Base-by-base conservation (phyloP, 306 rosid genomes). In the Calophaca sinica region DNA sequence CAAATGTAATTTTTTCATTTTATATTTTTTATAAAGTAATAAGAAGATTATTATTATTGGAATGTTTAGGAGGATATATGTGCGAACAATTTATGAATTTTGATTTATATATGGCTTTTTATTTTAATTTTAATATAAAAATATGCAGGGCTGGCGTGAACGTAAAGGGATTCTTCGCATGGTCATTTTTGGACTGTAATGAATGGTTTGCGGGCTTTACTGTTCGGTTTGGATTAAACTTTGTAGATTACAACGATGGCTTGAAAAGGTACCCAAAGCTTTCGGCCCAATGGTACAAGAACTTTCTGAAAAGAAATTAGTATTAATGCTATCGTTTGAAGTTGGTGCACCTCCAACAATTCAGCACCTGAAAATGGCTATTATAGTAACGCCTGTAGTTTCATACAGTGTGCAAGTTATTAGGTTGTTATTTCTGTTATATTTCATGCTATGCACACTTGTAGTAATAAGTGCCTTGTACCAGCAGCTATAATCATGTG, bases 121-220 rank as follows among this genome's bases (percentile, higher is more conserved):
- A 4, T 51, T 51, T 0, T 39, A 0, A 5, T 13, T 46, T 13
- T 51, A 0, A 51, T 51, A 4, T 51, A 51, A n/a, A 51, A 13
- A 48, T 10, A 3, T 11, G 9, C 10, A 85, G 89, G 76, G 41
- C 35, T 12, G 91, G 94, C 0, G 83, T 36, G 2, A 87, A 82
- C 1, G 91, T 89, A 13, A 81, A 77, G 10, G 91, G 91, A 0
- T 87, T 76, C 26, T 89, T 79, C 50, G 88, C 87, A 55, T 89
- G 94, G 94, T 85, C 89, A 2, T 62, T 89, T 42, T 42, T 85
- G 26, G 91, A 89, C 32, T 20, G 38, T 5, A 79, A 81, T 41
- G 91, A 89, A 78, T 89, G 91, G 91, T 9, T 9, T 3, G 33
- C 10, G 0, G 94, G 94, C 1, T 89, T 55, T n/a, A 70, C 79